Conservation (phyloP, 1,284 basidiomycete genomes). For the Ustilago esculenta region DNA sequence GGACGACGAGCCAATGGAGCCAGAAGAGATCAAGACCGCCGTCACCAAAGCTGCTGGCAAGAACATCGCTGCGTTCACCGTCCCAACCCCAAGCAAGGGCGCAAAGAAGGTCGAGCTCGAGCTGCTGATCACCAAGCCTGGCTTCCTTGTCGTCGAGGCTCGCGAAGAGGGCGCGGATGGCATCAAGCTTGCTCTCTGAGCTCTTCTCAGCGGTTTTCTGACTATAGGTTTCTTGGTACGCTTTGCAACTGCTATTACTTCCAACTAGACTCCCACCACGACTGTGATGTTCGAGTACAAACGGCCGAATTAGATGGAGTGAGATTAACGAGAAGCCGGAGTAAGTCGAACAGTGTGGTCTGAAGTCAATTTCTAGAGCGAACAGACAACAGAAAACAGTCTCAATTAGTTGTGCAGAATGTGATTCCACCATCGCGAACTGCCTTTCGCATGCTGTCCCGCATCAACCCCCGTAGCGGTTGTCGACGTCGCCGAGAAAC, state of each 20-base stretch:
- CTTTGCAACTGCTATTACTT: no score
- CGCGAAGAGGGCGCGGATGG: slow-evolving; percentile 28
- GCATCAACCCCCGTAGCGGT: not conserved
- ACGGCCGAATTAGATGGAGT: not conserved
- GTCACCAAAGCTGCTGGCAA: slow-evolving; percentile 43
- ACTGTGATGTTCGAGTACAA: no score
- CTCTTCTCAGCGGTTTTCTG: no score
- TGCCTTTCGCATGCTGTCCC: slow-evolving; percentile 10
- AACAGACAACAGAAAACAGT: no score
- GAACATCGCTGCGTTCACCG: slow-evolving; percentile 42
- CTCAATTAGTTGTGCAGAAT: slow-evolving; percentile 19
- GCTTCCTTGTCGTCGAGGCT: slow-evolving; percentile 24
- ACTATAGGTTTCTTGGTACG: no score
- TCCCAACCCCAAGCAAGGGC: slow-evolving; percentile 37
- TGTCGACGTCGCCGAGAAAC: no score
- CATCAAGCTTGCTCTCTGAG: slow-evolving; percentile 21
- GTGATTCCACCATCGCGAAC: slow-evolving; percentile 24
- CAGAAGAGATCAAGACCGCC: slow-evolving; percentile 58
- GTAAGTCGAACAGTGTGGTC: no score
- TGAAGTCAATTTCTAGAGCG: no score
- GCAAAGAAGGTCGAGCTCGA: slow-evolving; percentile 35
- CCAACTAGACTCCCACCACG: no score
- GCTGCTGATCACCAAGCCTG: slow-evolving; percentile 31
- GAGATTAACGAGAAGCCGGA: no score
- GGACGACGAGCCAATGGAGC: slow-evolving; percentile 65